These are phyloP conservation scores for Eutypa lata DNA, from an alignment of 2,329 filamentous ascomycete species.

Conservation along the genomic window DNA sequence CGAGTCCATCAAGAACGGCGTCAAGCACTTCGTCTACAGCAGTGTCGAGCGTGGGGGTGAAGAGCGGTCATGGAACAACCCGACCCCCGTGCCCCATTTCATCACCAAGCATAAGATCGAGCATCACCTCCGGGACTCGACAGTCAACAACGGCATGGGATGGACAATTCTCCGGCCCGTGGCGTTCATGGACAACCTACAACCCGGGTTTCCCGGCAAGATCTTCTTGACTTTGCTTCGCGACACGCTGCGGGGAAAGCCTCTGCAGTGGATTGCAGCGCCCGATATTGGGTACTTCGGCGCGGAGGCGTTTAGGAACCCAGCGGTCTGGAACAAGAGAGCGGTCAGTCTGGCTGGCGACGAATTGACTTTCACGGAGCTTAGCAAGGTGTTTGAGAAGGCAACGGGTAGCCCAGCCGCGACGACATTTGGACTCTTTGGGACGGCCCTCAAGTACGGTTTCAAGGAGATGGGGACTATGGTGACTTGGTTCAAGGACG, in stretches of 20 bases:
- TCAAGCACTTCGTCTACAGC: slow-evolving; percentile 61
- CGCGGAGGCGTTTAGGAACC: slow-evolving; percentile 38
- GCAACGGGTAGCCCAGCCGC: slow-evolving; percentile 26
- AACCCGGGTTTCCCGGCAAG: slow-evolving; percentile 30
- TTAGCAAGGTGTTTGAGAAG: slow-evolving; percentile 23
- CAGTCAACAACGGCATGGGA: slow-evolving; percentile 40
- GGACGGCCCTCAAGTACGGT: neutral
- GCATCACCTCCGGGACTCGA: slow-evolving; percentile 49
- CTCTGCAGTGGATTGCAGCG: slow-evolving; percentile 38
- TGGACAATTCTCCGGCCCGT: slow-evolving; percentile 62
- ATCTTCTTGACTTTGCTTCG: slow-evolving; percentile 32
- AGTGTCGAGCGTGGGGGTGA: slow-evolving; percentile 61
- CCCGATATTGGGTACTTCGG: slow-evolving; percentile 45
- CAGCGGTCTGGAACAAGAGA: slow-evolving; percentile 31
- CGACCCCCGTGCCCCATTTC: slow-evolving; percentile 61
- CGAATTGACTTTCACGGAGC: slow-evolving; percentile 35
- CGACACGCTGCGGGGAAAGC: slow-evolving; percentile 28
- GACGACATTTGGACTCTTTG: slow-evolving; percentile 6
- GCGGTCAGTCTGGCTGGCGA: slow-evolving; percentile 43
- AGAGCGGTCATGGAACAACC: slow-evolving; percentile 44
- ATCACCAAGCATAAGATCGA: slow-evolving; percentile 60
- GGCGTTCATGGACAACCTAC: slow-evolving; percentile 58
- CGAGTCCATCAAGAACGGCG: slow-evolving; percentile 50
- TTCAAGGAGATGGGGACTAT: neutral
- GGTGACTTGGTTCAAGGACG: neutral